Evolutionary conservation across 441 rosid species (phyloP).

Genomic region (Arabidopsis hybrid): DNA sequence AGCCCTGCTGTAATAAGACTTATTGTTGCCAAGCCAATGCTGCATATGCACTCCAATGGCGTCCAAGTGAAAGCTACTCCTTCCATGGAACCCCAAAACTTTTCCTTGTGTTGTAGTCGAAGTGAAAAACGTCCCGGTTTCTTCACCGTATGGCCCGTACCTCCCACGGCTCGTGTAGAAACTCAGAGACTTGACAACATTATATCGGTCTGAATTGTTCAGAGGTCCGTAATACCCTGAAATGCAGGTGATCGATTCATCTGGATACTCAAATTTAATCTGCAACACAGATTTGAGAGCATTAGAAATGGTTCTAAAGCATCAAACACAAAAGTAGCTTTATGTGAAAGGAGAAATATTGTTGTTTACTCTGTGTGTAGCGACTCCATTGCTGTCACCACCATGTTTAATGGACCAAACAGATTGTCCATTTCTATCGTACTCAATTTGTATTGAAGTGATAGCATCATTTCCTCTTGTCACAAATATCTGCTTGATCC

Average conservation of each 20-base stretch:
- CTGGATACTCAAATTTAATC: constrained; percentile 80
- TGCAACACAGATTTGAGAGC: constrained; percentile 41
- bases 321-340: constrained; percentile 5
- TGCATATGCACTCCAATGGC: constrained; percentile 95
- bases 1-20: constrained; percentile 42
- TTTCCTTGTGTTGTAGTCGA: constrained; percentile 82
- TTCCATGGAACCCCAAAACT: constrained; percentile 92
- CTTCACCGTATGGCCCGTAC: constrained; percentile 91
- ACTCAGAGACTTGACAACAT: constrained; percentile 71
- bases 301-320: constrained; percentile 8
- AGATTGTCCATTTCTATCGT: constrained; percentile 89
- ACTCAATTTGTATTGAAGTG: constrained; percentile 84
- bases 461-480: constrained; percentile 63
- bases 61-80: constrained; percentile 73
- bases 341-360: constrained; percentile 2
- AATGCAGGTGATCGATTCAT: constrained; percentile 72
- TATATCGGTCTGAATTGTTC: constrained; percentile 52
- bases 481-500: constrained; percentile 76
- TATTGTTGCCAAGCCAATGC: constrained; percentile 76
- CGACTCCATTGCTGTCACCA: constrained; percentile 68
- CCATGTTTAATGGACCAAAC: constrained; percentile 92
- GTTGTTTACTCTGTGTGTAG: constrained; percentile 66
- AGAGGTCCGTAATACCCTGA: constrained; percentile 74
- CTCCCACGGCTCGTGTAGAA: constrained; percentile 78
- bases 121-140: constrained; percentile 79